These are phyloP conservation scores for Bromus sterilis DNA, from an alignment of 176 grass and related monocot genomes.

Conservation along the genomic window DNA sequence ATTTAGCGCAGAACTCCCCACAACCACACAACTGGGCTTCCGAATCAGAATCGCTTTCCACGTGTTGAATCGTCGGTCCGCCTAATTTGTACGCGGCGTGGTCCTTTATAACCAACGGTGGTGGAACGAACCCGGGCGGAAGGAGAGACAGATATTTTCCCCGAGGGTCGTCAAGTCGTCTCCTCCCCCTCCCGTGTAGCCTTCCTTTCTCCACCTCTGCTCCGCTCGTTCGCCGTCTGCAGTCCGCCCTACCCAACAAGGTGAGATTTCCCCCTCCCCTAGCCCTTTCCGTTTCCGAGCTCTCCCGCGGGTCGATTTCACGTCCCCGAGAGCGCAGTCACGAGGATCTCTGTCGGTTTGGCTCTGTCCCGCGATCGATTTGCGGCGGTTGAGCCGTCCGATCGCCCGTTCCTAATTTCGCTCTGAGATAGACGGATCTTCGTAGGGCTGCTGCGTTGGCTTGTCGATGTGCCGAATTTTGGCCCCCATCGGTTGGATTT, in stretches of 20 bases:
- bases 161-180: not conserved
- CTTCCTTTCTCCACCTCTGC: not conserved
- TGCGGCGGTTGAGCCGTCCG: no score
- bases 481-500: not conserved
- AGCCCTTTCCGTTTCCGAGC: not conserved
- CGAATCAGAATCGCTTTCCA: no score
- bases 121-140: not conserved
- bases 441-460: not conserved
- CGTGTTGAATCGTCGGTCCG: not conserved
- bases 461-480: not conserved
- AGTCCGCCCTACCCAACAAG: constrained; percentile 7
- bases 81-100: not conserved
- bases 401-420: not conserved
- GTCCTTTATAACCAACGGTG: not conserved
- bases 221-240: not conserved
- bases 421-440: not conserved
- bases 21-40: no score
- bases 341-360: not conserved
- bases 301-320: not conserved
- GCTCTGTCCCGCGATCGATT: not conserved
- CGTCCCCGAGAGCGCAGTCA: not conserved
- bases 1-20: not conserved
- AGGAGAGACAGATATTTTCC: not conserved
- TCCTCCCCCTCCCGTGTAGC: not conserved
- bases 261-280: not conserved